Base-by-base conservation (phyloP, 2,329 filamentous ascomycete genomes). In the Talaromyces amestolkiae region DNA sequence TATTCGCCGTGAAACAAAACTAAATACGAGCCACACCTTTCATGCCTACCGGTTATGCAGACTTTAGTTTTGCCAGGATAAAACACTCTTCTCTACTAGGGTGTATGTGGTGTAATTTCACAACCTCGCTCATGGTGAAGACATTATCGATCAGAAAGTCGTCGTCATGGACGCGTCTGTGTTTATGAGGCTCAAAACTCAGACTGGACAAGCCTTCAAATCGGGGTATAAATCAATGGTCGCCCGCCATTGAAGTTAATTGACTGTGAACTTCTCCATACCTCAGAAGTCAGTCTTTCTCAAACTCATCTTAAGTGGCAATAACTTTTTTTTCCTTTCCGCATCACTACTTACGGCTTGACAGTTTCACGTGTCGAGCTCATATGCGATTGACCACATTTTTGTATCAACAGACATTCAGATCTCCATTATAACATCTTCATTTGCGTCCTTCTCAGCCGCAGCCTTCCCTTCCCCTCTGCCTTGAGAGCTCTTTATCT, bases 21-120 rank as follows among this genome's bases (percentile, higher is more conserved):
- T 37, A 10, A n/a, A 39, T 56, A 56, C 53, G 53, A 56, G 53
- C 53, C 53, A 56, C 53, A 56, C 33, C 53, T 33, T 54, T 24
- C 33, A 22, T 22, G 19, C 11, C 33, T 24, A 56, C 53, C 53
- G 53, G 53, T 37, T 37, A 56, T 39, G 53, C 53, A 24, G 17
- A 9, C 53, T 37, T 56, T 22, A 2, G 1, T 22, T 56, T 56
- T 56, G 19, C 53, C 33, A 22, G 53, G 53, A 33, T 22, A 37
- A 54, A 37, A 0, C n/a, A 22, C 11, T 5, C 15, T 24, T 31
- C 22, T 37, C 53, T 56, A 37, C 33, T 22, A 19, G 53, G 53
- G n/a, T 15, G n/a, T 37, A 2, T 39, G 8, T 35, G 51, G 22
- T 22, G 22, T 22, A 22, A 22, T 22, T 22, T n/a, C 53, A 39